phyloP scores from a whole-genome alignment of 139 green algal genomes.

The Limnomonas spitsbergensis region DNA sequence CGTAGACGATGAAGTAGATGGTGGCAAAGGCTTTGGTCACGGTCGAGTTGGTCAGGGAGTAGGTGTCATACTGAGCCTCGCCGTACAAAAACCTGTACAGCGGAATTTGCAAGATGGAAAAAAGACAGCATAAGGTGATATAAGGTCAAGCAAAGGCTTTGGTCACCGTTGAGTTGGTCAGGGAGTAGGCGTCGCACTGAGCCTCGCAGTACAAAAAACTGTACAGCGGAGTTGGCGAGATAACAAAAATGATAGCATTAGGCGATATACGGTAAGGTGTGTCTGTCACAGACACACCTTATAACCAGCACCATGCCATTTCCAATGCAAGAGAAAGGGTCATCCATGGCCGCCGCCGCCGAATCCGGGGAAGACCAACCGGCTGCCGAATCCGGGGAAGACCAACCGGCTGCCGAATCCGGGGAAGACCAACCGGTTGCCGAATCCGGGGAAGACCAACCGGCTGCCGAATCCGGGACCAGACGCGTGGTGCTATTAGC shows the following conservation, averaged over 20 bases:
- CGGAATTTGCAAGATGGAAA: slow-evolving; percentile 18
- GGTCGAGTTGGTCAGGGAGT: slow-evolving; percentile 15
- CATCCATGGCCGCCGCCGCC: too few species aligned
- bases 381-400: too few species aligned
- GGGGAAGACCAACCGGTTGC: too few species aligned
- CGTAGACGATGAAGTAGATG: slow-evolving; percentile 51
- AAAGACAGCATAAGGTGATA: slow-evolving; percentile 10
- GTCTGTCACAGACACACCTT: slow-evolving; percentile 12
- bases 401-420: too few species aligned
- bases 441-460: too few species aligned
- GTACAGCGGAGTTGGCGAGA: too few species aligned
- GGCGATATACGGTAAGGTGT: too few species aligned
- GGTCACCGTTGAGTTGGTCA: slow-evolving; percentile 18
- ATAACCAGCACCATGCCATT: slow-evolving; percentile 20
- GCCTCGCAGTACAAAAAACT: slow-evolving; percentile 47
- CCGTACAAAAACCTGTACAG: slow-evolving; percentile 43
- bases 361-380: neutral
- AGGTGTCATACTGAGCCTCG: slow-evolving; percentile 41
- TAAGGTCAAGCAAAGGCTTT: slow-evolving; percentile 38
- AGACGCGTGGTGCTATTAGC: too few species aligned
- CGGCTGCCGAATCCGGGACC: too few species aligned
- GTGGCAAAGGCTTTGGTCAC: slow-evolving; percentile 41
- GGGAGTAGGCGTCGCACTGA: slow-evolving; percentile 38
- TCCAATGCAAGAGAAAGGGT: slow-evolving; percentile 3
- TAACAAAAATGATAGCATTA: too few species aligned